Percentiles rank a stretch among this genome's conserved stretches.
These are phyloP conservation scores for Pascua sp. DNA, from an alignment of 1,284 basidiomycete species.

Conservation along the genomic window DNA sequence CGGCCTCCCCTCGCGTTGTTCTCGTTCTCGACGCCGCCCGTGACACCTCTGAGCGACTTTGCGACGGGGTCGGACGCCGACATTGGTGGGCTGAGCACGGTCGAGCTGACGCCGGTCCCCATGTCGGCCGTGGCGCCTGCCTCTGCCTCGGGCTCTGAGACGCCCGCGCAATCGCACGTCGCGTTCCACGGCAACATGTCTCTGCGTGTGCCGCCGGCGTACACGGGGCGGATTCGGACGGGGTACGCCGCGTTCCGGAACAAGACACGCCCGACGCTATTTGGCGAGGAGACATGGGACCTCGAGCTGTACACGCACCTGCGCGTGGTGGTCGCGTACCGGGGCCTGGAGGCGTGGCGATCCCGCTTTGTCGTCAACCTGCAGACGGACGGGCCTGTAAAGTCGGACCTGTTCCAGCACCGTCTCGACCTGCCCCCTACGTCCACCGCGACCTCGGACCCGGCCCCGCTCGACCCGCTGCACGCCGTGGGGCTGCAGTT, in stretches of 20 bases:
- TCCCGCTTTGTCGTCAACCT: slow-evolving; percentile 53
- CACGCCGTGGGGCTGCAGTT: slow-evolving; percentile 33
- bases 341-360: slow-evolving; percentile 46
- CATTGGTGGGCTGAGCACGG: slow-evolving; percentile 44
- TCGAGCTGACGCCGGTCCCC: slow-evolving; percentile 30
- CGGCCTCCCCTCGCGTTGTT: slow-evolving; percentile 31
- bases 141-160: too few species aligned
- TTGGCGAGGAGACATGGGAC: slow-evolving; percentile 53
- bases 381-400: slow-evolving; percentile 53
- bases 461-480: slow-evolving; percentile 25
- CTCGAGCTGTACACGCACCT: slow-evolving; percentile 52
- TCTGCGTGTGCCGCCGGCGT: slow-evolving; percentile 41
- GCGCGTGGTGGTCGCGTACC: slow-evolving; percentile 49
- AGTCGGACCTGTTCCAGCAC: slow-evolving; percentile 55
- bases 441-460: slow-evolving; percentile 23
- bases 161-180: slow-evolving; percentile 22
- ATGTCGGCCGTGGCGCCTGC: neutral
- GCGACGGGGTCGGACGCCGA: slow-evolving; percentile 43
- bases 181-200: slow-evolving; percentile 43
- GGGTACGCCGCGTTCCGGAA: slow-evolving; percentile 55
- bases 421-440: slow-evolving; percentile 49
- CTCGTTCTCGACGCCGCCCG: slow-evolving; percentile 28
- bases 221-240: slow-evolving; percentile 45
- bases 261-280: slow-evolving; percentile 50
- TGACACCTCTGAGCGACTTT: slow-evolving; percentile 19